These are phyloP conservation scores for Brassica nigra DNA, from an alignment of 345 rosid genomes.

Conservation along the genomic window DNA sequence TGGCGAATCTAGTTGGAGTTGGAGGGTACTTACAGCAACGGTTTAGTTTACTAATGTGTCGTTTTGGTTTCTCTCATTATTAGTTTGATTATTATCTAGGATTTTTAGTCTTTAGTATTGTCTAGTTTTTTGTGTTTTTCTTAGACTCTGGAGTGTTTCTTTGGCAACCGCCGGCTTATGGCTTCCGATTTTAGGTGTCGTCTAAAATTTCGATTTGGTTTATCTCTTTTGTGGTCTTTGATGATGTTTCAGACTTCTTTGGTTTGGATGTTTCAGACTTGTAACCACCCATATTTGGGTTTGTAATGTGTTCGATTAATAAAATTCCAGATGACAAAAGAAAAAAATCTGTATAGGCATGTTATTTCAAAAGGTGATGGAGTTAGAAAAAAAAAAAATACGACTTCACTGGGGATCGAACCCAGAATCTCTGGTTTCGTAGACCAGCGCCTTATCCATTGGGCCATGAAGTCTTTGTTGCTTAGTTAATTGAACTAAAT, in stretches of 20 bases:
- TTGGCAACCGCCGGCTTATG: not conserved
- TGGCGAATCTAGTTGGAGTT: not conserved
- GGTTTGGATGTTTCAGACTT: no score
- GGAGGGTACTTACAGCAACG: not conserved
- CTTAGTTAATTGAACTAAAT: no score
- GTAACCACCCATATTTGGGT: no score
- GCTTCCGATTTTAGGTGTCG: no score
- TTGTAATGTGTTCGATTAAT: no score
- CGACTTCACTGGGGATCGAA: conserved; percentile 93
- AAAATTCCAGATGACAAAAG: no score
- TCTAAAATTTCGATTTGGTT: not conserved
- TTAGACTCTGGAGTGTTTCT: no score
- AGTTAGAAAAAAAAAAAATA: not conserved
- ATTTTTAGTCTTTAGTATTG: not conserved
- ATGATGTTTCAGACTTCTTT: no score
- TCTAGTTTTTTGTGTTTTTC: not conserved
- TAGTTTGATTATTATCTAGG: not conserved
- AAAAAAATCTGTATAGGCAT: not conserved
- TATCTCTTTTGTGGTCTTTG: no score
- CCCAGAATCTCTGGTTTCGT: conserved; percentile 92
- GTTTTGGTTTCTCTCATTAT: not conserved
- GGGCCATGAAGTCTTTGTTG: conserved; percentile 47
- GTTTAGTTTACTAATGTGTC: not conserved
- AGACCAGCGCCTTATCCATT: conserved; percentile 94
- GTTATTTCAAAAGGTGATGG: not conserved